Evolutionary conservation across 1,284 basidiomycete species (phyloP), one percentile per base, ranked within the genome.

Genomic region (Ustilago esculenta): DNA sequence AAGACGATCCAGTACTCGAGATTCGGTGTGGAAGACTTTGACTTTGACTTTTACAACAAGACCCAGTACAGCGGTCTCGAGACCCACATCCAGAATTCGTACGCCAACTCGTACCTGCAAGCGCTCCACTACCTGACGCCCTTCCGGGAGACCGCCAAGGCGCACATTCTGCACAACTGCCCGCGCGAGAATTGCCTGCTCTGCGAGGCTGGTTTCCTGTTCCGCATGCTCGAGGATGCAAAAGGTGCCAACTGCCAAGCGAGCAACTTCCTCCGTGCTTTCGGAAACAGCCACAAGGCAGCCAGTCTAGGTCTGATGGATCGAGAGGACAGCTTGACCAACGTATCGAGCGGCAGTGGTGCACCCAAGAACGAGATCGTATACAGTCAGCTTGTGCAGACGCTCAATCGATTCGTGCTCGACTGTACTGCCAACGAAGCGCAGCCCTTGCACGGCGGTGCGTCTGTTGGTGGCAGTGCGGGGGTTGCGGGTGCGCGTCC

Each of bases 21-120:
- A 76, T 99, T 98, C 74, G 95, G 95, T n/a, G 92, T 98, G 23
- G 95, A 95, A 81, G 95, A 99, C 83, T 99, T 99, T 79, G 96
- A 99, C 82, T 99, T 98, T 79, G 94, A 87, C 30, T 77, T 70
- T 51, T 81, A 80, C 75, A 80, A 79, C 67, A 53, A 60, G 77
- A 98, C 96, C 0, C 82, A 86, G 23, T 94, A 88, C 79, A 94
- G 92, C 57, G 96, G 96, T 4, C 86, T 99, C 44, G 96, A 98
- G 83, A 97, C 95, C 1, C 93, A 98, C 81, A 98, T 98, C 61
- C 86, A 92, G 49, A 96, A 98, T 82, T 98, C 94, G 17, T 99
- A 98, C 83, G 96, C 95, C 23, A 98, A 99, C 80, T 85, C 93
- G 1, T 83, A 98, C 21, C 84, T 99, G 1, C 95, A 98, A 82